Base-by-base conservation (phyloP, 768 basidiomycete species). In the Phylloporus arenicola region DNA sequence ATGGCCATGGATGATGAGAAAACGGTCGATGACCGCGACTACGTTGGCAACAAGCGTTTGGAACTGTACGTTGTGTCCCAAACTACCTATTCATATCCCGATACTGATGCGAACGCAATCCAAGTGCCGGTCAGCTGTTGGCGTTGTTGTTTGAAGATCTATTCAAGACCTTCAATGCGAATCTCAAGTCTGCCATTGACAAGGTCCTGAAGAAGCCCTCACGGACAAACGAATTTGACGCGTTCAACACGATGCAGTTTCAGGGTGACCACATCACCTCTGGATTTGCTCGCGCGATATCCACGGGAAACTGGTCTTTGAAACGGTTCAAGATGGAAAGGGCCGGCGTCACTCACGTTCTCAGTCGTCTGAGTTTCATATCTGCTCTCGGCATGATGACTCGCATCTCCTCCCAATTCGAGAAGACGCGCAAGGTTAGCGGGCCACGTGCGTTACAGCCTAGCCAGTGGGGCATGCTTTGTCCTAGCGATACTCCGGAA, bases 351-450 rank as follows among this genome's bases (percentile, higher is more conserved):
- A 99, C 96, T 0, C 96, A 99, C 64, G 96, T 99, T 56, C 81
- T 99, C 22, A 92, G 88, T 61, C 84, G 96, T 37, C 73, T 99
- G 45, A 90, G 87, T 63, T 99, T 95, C 76, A 96, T 99, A 67
- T 89, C 92, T 49, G 96, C 96, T 1, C 77, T 99, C 14, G 96
- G 96, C 14, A 99, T 98, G 96, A 99, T 99, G 96, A 99, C 96
- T 9, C 86, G 96, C 20, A 99, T 99, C 57, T 88, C 90, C 11
- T 95, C 92, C 19, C 96, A 99, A 70, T 99, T 99, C 65, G 96
- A 99, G 70, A 99, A 99, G 79, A 98, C 96, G 19, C 76, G 96
- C 51, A 99, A 99, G 68, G 96, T 99, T 52, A 95, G 92, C 57
- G 96, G 96, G 37, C 96, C 96, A 27, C 82, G 96, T 60, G 94